A percentile compares a stretch with the other conserved stretches of the same genome.
Conservation (phyloP, 129 eudicot species). For the Ambrosia trifida region DNA sequence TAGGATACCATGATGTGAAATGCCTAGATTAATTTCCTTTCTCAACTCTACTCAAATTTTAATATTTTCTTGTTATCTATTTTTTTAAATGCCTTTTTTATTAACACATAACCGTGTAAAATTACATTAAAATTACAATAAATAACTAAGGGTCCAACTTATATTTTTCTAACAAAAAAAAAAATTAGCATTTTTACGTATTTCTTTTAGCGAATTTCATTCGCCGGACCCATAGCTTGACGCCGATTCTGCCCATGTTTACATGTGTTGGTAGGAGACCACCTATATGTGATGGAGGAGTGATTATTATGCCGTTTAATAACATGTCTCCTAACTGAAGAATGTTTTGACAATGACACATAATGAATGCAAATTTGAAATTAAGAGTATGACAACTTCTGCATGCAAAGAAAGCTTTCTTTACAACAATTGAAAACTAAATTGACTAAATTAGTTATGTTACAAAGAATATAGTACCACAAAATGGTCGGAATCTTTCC, state of each 20-base stretch:
- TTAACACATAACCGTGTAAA: too few relatives aligned
- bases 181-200: too few relatives aligned
- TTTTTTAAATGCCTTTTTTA: too few relatives aligned
- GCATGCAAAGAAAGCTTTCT: slow-evolving; percentile 25
- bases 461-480: slow-evolving; percentile 7
- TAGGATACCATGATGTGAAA: slow-evolving; percentile 14
- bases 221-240: too few relatives aligned
- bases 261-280: too few relatives aligned
- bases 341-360: slow-evolving; percentile 27
- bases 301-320: slow-evolving; percentile 13
- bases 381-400: slow-evolving; percentile 22
- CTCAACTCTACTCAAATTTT: neutral
- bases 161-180: too few relatives aligned
- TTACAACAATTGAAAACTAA: slow-evolving; percentile 33
- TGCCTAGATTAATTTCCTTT: neutral
- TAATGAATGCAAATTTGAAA: slow-evolving; percentile 47
- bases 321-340: neutral
- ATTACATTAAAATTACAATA: too few relatives aligned
- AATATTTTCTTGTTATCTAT: neutral
- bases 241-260: too few relatives aligned
- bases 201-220: too few relatives aligned
- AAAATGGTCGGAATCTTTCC: slow-evolving; percentile 5
- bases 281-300: neutral
- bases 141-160: too few relatives aligned
- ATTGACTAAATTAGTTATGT: slow-evolving; percentile 40